phyloP scores from a whole-genome alignment of 495 filamentous ascomycete species.

The Xylaria longipes region DNA sequence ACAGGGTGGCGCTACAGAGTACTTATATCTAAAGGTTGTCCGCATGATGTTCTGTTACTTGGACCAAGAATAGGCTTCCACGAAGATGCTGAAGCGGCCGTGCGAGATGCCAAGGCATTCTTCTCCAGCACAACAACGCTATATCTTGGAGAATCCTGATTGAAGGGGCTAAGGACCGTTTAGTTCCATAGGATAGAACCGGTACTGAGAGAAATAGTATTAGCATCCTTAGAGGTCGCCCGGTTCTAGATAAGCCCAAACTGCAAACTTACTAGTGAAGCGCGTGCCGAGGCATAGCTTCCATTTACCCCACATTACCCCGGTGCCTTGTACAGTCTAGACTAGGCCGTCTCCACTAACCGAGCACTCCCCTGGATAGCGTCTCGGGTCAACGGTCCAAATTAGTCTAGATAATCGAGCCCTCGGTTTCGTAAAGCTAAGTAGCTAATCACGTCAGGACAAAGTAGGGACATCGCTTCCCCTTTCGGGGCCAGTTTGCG shows the following conservation, averaged over 20 bases:
- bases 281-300: background rate
- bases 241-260: background rate
- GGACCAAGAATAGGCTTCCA: conserved; percentile 35
- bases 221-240: background rate
- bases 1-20: too few species aligned
- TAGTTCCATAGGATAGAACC: background rate
- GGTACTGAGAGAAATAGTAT: background rate
- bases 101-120: conserved; percentile 22
- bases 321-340: background rate
- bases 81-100: conserved; percentile 31
- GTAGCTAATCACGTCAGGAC: background rate
- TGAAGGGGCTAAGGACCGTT: background rate
- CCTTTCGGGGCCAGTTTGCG: conserved; percentile 18
- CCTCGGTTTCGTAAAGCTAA: conserved; percentile 20
- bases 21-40: conserved; percentile 28
- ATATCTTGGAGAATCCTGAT: background rate
- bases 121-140: conserved; percentile 5
- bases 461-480: background rate
- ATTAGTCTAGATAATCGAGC: too few species aligned
- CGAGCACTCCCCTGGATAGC: background rate
- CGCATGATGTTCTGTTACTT: conserved; percentile 39
- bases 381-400: background rate
- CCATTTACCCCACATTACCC: background rate
- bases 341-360: background rate
- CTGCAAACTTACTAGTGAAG: background rate